These are phyloP conservation scores for Macrocybe gigantea DNA, from an alignment of 768 basidiomycete species.

Conservation along the genomic window DNA sequence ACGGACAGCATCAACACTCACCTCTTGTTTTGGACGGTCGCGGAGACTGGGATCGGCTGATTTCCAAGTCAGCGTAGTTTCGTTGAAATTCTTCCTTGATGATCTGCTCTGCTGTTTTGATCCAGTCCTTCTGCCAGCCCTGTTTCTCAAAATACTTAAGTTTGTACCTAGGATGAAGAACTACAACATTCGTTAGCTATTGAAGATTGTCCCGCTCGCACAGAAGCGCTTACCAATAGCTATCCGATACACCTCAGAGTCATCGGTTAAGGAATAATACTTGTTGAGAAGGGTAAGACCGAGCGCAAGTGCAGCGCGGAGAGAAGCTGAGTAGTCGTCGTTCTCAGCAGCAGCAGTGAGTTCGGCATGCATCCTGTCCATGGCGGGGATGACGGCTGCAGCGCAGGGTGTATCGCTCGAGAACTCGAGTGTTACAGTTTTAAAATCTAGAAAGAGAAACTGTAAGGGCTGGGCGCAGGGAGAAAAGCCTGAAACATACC, in stretches of 20 bases:
- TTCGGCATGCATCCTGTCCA: slow-evolving; percentile 26
- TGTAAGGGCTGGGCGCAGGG: not conserved
- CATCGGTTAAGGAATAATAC: slow-evolving; percentile 21
- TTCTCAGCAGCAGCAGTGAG: slow-evolving; percentile 6
- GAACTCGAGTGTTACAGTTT: slow-evolving; percentile 26
- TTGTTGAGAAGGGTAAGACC: slow-evolving; percentile 20
- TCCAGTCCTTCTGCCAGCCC: slow-evolving; percentile 23
- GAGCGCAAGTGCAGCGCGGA: slow-evolving; percentile 15
- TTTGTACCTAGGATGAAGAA: slow-evolving; percentile 30
- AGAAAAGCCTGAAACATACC: slow-evolving; percentile 11
- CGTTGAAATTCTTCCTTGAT: slow-evolving; percentile 14
- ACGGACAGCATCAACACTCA: not conserved
- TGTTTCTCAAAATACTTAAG: slow-evolving; percentile 24
- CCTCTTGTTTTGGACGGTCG: not conserved
- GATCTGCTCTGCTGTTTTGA: slow-evolving; percentile 16
- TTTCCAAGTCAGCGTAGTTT: not conserved
- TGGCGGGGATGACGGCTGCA: slow-evolving; percentile 28
- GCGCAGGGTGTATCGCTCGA: slow-evolving; percentile 18
- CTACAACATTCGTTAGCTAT: slow-evolving; percentile 9
- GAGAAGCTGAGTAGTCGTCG: slow-evolving; percentile 4
- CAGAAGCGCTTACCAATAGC: slow-evolving; percentile 20
- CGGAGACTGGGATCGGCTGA: not conserved
- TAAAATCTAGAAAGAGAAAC: slow-evolving; percentile 17
- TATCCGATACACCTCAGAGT: slow-evolving; percentile 20
- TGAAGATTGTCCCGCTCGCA: not conserved